Conservation (phyloP, 305 asterid species). For the Fraxinus xanthoxyloides region DNA sequence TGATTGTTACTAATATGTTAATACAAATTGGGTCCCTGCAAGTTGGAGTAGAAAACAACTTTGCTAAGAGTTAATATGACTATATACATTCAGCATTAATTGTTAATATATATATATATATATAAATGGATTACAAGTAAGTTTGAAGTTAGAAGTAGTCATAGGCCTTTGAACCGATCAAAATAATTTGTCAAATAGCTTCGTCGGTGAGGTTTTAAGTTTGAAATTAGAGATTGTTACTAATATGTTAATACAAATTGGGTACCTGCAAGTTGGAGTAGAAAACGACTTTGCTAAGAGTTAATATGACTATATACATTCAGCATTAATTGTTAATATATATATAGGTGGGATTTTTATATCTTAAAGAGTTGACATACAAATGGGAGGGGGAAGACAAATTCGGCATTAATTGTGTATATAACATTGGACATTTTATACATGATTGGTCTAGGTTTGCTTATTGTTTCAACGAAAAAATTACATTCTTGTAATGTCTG, state of each 20-base stretch:
- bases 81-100: too few relatives aligned
- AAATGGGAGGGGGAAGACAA: not conserved
- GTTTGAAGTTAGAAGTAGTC: constrained; percentile 20
- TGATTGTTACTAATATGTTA: not conserved
- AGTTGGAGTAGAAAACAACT: not conserved
- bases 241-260: not conserved
- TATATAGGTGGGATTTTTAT: too few relatives aligned
- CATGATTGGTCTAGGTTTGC: not conserved
- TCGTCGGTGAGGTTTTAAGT: constrained; percentile 18
- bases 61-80: not conserved
- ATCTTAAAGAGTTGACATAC: not conserved
- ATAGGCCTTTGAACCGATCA: constrained; percentile 19
- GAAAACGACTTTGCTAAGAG: not conserved
- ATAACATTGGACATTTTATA: not conserved
- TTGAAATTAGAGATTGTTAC: not conserved
- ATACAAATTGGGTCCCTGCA: not conserved
- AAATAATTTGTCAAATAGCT: constrained; percentile 33
- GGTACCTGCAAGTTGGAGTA: not conserved
- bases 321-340: too few relatives aligned
- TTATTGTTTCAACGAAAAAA: not conserved
- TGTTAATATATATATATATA: too few relatives aligned
- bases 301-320: not conserved
- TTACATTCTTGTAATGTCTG: not conserved
- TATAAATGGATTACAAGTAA: not conserved
- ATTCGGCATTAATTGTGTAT: not conserved